Conservation (phyloP, 495 filamentous ascomycete species). For the Aspergillus leporis region DNA sequence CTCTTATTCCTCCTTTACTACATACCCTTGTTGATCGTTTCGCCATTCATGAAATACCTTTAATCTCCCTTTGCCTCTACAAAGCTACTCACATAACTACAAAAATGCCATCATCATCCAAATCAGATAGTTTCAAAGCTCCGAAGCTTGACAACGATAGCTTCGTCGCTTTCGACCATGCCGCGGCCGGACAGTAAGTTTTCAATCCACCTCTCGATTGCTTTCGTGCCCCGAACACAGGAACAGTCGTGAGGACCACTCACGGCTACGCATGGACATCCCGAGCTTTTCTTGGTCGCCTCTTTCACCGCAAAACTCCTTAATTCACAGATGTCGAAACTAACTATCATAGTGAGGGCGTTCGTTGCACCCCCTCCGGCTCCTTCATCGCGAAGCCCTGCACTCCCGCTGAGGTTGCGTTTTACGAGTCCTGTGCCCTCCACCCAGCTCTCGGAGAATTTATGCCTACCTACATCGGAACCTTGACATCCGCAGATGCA, state of each 20-base stretch:
- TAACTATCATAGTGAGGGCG: conserved; percentile 69
- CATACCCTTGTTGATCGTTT: not conserved
- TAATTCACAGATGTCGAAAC: not conserved
- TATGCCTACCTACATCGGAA: conserved; percentile 86
- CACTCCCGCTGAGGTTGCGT: conserved; percentile 79
- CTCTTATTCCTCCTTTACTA: conserved; percentile 1
- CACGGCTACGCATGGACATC: not conserved
- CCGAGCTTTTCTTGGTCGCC: not conserved
- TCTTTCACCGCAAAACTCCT: not conserved
- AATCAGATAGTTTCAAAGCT: conserved; percentile 36
- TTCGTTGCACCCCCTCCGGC: conserved; percentile 81
- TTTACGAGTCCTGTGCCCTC: conserved; percentile 77
- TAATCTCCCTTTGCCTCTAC: not conserved
- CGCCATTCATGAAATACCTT: not conserved
- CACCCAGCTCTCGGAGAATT: conserved; percentile 73
- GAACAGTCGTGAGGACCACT: not conserved
- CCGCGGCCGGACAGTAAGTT: conserved; percentile 93
- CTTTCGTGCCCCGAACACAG: not conserved
- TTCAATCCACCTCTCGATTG: not conserved
- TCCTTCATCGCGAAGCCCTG: conserved; percentile 94
- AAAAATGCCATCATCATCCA: conserved; percentile 41
- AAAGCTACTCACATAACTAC: not conserved
- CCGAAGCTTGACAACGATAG: conserved; percentile 48
- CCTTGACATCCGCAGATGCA: conserved; percentile 57
- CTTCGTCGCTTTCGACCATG: conserved; percentile 74